These are phyloP conservation scores for Suhomyces kunorum DNA, from an alignment of 1,139 yeast species.

Conservation along the genomic window DNA sequence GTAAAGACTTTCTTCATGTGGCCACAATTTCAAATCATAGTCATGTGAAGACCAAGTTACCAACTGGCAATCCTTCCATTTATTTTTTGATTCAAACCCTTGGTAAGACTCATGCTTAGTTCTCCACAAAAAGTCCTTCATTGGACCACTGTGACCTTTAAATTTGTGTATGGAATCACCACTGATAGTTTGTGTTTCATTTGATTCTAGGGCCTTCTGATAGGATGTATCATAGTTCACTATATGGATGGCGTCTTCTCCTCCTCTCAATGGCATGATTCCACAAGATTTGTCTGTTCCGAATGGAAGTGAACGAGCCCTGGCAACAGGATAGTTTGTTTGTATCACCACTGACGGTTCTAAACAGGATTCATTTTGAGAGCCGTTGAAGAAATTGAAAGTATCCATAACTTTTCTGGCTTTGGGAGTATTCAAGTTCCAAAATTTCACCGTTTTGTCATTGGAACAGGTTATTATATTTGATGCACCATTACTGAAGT, in stretches of 20 bases:
- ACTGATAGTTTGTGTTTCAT: conserved; percentile 30
- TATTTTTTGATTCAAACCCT: conserved; percentile 45
- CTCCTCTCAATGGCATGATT: conserved; percentile 88
- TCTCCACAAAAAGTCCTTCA: conserved; percentile 88
- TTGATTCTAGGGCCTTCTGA: conserved; percentile 31
- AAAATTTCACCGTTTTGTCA: conserved; percentile 81
- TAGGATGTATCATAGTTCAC: conserved; percentile 56
- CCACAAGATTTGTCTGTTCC: conserved; percentile 78
- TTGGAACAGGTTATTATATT: conserved; percentile 79
- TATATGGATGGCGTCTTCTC: conserved; percentile 71
- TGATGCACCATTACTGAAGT: conserved; percentile 65
- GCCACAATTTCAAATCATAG: conserved; percentile 82
- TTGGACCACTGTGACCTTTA: conserved; percentile 81
- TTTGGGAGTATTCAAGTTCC: conserved; percentile 58
- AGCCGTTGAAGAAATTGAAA: conserved; percentile 28
- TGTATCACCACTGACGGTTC: conserved; percentile 60
- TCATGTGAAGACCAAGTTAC: conserved; percentile 92
- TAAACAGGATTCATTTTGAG: conserved; percentile 15
- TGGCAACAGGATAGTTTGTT: conserved; percentile 82
- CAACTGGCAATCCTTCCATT: conserved; percentile 80
- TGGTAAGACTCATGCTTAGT: conserved; percentile 46
- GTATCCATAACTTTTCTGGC: conserved; percentile 20
- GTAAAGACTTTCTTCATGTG: conserved; percentile 60
- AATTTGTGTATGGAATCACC: conserved; percentile 58
- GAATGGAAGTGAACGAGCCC: conserved; percentile 87